These are phyloP conservation scores for Cutaneotrichosporon daszewskae DNA, from an alignment of 1,284 basidiomycete species.

Conservation along the genomic window DNA sequence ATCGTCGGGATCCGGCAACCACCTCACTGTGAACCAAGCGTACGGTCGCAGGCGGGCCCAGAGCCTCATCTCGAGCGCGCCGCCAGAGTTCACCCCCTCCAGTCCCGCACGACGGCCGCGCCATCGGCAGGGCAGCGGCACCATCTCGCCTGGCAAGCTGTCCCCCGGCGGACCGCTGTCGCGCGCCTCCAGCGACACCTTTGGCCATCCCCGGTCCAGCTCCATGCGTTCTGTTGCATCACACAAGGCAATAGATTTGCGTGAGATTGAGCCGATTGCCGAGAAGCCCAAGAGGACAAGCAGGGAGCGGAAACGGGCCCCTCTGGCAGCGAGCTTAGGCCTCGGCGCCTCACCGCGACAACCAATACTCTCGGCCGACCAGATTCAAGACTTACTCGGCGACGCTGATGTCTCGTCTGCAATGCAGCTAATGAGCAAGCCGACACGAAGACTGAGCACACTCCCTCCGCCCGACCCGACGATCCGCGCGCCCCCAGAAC, in stretches of 20 bases:
- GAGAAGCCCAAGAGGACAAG: background rate
- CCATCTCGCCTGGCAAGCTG: too few species aligned
- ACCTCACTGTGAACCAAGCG: too few species aligned
- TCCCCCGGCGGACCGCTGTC: too few species aligned
- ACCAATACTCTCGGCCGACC: constrained; percentile 28
- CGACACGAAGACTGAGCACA: constrained; percentile 1
- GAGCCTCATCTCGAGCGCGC: too few species aligned
- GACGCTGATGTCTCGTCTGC: constrained; percentile 38
- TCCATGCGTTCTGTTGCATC: too few species aligned
- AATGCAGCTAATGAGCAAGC: constrained; percentile 24
- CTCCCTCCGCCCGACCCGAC: background rate
- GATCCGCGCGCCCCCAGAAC: too few species aligned
- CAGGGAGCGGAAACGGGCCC: constrained; percentile 2
- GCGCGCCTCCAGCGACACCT: background rate
- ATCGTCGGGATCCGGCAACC: too few species aligned
- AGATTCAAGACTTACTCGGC: constrained; percentile 34
- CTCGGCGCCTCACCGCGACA: constrained; percentile 18
- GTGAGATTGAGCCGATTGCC: background rate
- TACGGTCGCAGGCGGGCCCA: background rate
- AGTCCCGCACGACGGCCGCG: too few species aligned
- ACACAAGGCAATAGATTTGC: too few species aligned
- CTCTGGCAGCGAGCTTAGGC: constrained; percentile 33
- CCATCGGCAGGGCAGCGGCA: too few species aligned
- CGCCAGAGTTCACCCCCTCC: too few species aligned
- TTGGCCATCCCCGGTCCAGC: background rate